These are phyloP conservation scores for Batrachochytrium dendrobatidis DNA, from an alignment of 371 early-diverging fungal genomes.

Conservation along the genomic window DNA sequence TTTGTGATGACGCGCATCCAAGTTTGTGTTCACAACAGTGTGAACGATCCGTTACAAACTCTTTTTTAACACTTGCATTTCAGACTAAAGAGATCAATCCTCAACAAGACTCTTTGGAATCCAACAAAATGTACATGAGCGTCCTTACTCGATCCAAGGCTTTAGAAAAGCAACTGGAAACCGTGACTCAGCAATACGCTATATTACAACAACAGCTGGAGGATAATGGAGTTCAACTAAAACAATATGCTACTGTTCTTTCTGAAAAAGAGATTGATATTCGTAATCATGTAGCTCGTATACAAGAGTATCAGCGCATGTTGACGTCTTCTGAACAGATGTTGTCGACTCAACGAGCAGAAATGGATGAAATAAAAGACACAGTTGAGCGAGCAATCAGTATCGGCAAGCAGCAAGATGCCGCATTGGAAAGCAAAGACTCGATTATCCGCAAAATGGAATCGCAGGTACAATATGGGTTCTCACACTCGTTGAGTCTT, in stretches of 20 bases:
- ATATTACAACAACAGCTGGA: neutral
- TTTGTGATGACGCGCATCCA: neutral
- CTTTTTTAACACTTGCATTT: too few relatives aligned
- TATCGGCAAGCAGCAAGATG: neutral
- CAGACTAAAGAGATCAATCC: too few relatives aligned
- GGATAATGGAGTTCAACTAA: neutral
- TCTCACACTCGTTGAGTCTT: too few relatives aligned
- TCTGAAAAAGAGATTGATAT: neutral
- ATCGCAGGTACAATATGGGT: too few relatives aligned
- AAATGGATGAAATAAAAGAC: neutral
- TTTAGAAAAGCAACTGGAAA: neutral
- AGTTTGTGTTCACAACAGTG: neutral
- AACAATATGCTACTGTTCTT: neutral
- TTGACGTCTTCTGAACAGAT: too few relatives aligned
- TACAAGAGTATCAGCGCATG: neutral
- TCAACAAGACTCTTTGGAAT: neutral
- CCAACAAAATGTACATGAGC: neutral
- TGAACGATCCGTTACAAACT: neutral
- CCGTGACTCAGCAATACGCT: neutral
- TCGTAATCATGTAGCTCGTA: neutral
- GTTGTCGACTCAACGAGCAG: too few relatives aligned
- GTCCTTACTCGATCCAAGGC: slow-evolving; percentile 1
- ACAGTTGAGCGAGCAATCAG: neutral
- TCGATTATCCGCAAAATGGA: neutral
- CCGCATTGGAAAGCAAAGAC: neutral